phyloP scores from a whole-genome alignment of 2,329 filamentous ascomycete species.

The Fusarium newnesense region DNA sequence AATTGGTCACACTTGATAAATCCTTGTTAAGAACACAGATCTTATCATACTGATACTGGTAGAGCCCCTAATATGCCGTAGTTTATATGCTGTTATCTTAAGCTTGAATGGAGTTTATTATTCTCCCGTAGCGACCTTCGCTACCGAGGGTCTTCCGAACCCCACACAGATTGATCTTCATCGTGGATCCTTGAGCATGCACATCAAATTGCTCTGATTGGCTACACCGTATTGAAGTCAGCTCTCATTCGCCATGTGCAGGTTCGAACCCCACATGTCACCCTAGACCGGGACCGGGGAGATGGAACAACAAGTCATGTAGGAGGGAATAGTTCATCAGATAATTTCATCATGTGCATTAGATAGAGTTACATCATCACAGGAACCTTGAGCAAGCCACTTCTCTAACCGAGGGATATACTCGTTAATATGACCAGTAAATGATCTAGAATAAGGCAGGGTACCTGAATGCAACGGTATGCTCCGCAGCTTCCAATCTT shows the following conservation, averaged over 20 bases:
- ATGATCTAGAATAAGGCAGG: fast-evolving
- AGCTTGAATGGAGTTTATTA: background rate
- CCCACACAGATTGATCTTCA: too few relatives aligned
- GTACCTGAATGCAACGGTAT: fast-evolving
- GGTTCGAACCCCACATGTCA: fast-evolving
- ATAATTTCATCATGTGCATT: background rate
- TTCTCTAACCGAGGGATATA: background rate
- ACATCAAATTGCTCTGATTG: background rate
- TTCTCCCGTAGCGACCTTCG: fast-evolving
- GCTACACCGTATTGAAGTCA: background rate
- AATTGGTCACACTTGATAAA: fast-evolving
- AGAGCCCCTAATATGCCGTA: background rate
- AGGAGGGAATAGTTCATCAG: background rate
- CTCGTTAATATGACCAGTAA: background rate
- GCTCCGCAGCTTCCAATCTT: background rate
- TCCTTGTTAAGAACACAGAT: background rate
- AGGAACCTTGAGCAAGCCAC: background rate
- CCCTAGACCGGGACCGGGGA: background rate
- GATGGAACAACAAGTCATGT: background rate
- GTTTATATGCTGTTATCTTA: background rate
- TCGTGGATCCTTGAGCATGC: fast-evolving
- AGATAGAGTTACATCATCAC: background rate
- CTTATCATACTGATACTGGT: background rate
- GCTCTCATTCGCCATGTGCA: background rate
- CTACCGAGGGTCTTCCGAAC: background rate